A percentile compares a stretch with the other conserved stretches of the same genome.
phyloP scores from a whole-genome alignment of 352 stramenopile species.

The Thalassiosira mediterranea region DNA sequence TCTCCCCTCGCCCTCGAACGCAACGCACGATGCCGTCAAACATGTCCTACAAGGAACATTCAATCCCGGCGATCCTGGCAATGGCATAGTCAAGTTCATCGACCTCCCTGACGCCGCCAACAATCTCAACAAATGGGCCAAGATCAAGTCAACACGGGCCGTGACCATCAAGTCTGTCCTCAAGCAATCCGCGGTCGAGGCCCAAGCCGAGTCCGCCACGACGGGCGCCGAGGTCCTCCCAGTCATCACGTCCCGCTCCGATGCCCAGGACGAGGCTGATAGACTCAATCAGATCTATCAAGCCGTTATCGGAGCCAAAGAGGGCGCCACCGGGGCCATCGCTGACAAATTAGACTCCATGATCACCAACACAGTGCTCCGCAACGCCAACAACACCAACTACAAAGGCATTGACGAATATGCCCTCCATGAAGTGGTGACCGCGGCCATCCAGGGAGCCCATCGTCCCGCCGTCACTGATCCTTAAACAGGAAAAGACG shows the following conservation, averaged over 20 bases:
- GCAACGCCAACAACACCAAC: constrained; percentile 2
- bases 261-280: constrained; percentile 17
- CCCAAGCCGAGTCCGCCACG: neutral
- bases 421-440: constrained; percentile 5
- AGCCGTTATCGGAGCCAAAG: constrained; percentile 8
- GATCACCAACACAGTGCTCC: neutral
- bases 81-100: constrained; percentile 1
- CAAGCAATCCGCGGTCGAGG: neutral
- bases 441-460: constrained; percentile 8
- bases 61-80: neutral
- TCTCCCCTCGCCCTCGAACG: too few species aligned
- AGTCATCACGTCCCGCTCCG: constrained; percentile 2
- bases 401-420: constrained; percentile 23
- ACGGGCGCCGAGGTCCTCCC: neutral
- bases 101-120: neutral
- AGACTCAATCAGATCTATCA: constrained; percentile 8
- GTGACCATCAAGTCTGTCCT: neutral
- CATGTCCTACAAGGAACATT: neutral
- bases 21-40: neutral
- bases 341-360: neutral
- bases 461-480: neutral
- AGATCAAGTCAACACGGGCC: constrained; percentile 10
- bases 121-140: too few species aligned
- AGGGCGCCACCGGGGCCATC: constrained; percentile 8
- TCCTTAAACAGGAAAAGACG: neutral